phyloP scores from a whole-genome alignment of 306 rosid genomes.

The Corylus heterophylla region DNA sequence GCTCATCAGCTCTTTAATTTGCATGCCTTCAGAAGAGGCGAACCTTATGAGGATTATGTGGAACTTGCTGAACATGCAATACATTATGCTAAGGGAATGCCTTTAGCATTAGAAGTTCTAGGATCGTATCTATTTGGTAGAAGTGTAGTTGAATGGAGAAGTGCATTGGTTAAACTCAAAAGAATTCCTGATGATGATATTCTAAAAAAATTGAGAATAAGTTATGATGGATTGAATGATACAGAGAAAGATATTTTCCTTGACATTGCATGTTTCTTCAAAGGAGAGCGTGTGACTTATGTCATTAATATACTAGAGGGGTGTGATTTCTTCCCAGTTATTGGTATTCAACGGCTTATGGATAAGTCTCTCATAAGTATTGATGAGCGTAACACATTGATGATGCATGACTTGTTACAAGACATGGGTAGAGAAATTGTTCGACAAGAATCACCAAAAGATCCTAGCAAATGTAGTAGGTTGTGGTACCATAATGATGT shows the following conservation, averaged over 20 bases:
- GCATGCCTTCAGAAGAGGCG: no score
- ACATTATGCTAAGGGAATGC: no score
- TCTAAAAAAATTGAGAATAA: conserved; percentile 15
- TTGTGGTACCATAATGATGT: no score
- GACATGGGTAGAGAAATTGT: conserved; percentile 31
- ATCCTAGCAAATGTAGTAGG: conserved; percentile 31
- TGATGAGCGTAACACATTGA: not conserved
- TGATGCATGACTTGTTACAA: conserved; percentile 35
- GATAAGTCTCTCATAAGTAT: conserved; percentile 28
- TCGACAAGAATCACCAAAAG: conserved; percentile 25
- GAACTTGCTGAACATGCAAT: no score
- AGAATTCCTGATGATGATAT: conserved; percentile 14
- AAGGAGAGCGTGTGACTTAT: conserved; percentile 17
- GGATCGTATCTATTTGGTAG: no score
- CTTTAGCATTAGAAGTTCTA: no score
- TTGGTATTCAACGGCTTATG: conserved; percentile 10
- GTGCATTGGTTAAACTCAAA: no score
- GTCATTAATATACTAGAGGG: conserved; percentile 21
- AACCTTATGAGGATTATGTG: no score
- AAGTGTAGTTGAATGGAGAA: no score
- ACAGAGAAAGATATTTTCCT: conserved; percentile 20
- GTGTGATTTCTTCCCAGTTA: conserved; percentile 21
- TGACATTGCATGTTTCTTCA: conserved; percentile 42
- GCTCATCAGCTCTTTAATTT: no score
- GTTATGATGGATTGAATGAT: conserved; percentile 29